Conservation (phyloP, 2,329 filamentous ascomycete genomes). For the Penicillium verrucosum region DNA sequence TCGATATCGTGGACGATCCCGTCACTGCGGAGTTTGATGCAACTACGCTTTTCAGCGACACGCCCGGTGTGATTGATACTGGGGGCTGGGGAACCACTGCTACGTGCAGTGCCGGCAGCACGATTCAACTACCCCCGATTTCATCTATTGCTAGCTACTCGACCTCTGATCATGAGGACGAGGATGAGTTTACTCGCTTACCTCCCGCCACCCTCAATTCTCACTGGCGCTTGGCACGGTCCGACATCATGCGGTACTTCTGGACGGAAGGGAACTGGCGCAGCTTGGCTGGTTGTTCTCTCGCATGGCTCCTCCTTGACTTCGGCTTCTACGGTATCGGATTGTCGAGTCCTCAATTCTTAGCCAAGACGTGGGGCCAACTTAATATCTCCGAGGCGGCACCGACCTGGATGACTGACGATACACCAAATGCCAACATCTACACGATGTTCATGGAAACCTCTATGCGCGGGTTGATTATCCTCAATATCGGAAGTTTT, state of each 20-base stretch:
- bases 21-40: slow-evolving; percentile 59
- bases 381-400: slow-evolving; percentile 28
- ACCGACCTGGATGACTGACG: slow-evolving; percentile 39
- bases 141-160: slow-evolving; percentile 26
- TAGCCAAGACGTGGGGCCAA: slow-evolving; percentile 42
- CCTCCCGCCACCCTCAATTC: slow-evolving; percentile 42
- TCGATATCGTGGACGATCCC: slow-evolving; percentile 63
- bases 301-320: slow-evolving; percentile 56
- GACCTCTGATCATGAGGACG: slow-evolving; percentile 23
- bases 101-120: slow-evolving; percentile 8
- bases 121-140: slow-evolving; percentile 25
- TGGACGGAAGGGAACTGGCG: slow-evolving; percentile 45
- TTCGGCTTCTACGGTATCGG: slow-evolving; percentile 58
- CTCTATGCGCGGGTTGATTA: slow-evolving; percentile 39
- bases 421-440: slow-evolving; percentile 41
- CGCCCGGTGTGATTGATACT: slow-evolving; percentile 18
- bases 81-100: slow-evolving; percentile 29
- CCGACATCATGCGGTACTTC: slow-evolving; percentile 43
- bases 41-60: slow-evolving; percentile 55
- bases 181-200: slow-evolving; percentile 21
- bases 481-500: slow-evolving; percentile 44
- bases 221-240: slow-evolving; percentile 39
- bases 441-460: slow-evolving; percentile 41
- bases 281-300: slow-evolving; percentile 45
- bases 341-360: slow-evolving; percentile 44